Base-by-base conservation (phyloP, 1,139 yeast genomes). In the Yamadazyma aaseri region DNA sequence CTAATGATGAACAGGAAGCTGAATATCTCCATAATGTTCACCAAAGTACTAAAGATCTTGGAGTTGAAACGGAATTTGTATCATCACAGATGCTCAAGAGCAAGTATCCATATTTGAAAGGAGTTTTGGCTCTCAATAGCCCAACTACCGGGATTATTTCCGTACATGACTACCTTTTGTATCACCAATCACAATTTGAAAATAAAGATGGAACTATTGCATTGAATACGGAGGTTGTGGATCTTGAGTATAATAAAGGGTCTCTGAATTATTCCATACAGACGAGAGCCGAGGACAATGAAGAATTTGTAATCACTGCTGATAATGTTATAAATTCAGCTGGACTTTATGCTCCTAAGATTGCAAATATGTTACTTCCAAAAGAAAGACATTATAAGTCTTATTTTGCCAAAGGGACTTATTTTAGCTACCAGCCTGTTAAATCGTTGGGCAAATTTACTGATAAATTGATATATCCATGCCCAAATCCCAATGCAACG, bases 121-220 rank as follows among this genome's bases (percentile, higher is more conserved):
- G 89, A 0, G 58, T 65, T 5, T 57, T 65, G 23, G 92, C 86
- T 0, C 62, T 89, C 27, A 73, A 73, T 39, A 83, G 95, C n/a
- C 92, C 95, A 2, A 71, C 90, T 0, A 83, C 96, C 0, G 96
- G 97, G 0, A 89, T 89, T 27, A 60, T 87, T 2, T 81, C 89
- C 11, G 87, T 94, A 0, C 96, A 89, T 56, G 82, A 86, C 11
- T 66, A 81, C 36, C 75, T 83, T 67, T 66, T 71, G 20, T 86
- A 71, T 53, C 67, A 76, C 35, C 73, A 74, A 41, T 71, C 82
- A 0, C 58, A 63, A 26, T 70, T 84, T 35, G 72, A 66, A 26
- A 64, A 71, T 40, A 55, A 62, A 29, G 86, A 76, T 2, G 90
- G 85, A 1, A 87, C 84, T 9, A 45, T 82, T 5, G 86, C 86